phyloP scores from a whole-genome alignment of 2,329 filamentous ascomycete genomes.

The Magnaporthiopsis incrustans region DNA sequence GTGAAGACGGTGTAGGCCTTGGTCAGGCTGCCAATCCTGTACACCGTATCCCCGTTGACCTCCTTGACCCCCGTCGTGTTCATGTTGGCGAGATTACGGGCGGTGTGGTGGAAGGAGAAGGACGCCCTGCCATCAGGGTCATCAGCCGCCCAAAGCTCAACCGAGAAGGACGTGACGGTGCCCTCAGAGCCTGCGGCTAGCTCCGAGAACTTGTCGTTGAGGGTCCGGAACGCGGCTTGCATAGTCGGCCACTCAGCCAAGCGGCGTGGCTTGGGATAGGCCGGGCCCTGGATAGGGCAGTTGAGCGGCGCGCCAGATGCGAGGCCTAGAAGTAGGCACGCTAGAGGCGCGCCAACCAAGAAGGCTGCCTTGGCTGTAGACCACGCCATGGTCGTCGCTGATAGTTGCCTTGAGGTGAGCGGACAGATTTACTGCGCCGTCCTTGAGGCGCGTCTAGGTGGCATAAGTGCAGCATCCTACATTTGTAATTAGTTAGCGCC shows the following conservation, averaged over 20 bases:
- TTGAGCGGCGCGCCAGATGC: slow-evolving; percentile 4
- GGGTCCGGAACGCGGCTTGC: slow-evolving; percentile 7
- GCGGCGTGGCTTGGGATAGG: slow-evolving; percentile 5
- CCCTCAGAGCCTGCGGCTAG: not conserved
- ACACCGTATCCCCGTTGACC: slow-evolving; percentile 27
- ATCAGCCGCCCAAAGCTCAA: slow-evolving; percentile 5
- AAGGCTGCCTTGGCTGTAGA: not conserved
- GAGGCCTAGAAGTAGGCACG: not conserved
- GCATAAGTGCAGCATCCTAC: not conserved
- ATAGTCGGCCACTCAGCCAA: slow-evolving; percentile 4
- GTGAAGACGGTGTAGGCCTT: slow-evolving; percentile 35
- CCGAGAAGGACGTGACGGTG: slow-evolving; percentile 7
- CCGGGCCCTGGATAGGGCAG: slow-evolving; percentile 8
- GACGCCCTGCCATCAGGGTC: not conserved
- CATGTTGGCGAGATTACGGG: slow-evolving; percentile 10
- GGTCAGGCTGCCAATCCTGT: slow-evolving; percentile 32
- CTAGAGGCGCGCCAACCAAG: not conserved
- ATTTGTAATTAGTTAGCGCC: not conserved
- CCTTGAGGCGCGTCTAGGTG: not conserved
- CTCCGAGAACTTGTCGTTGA: not conserved
- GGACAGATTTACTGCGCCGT: not conserved
- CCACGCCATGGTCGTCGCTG: not conserved
- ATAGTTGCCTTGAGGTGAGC: not conserved
- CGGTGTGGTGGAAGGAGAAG: slow-evolving; percentile 18
- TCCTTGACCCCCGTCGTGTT: slow-evolving; percentile 17